Evolutionary conservation across 2,329 filamentous ascomycete species (phyloP).

Genomic region (Claviceps cyperi): DNA sequence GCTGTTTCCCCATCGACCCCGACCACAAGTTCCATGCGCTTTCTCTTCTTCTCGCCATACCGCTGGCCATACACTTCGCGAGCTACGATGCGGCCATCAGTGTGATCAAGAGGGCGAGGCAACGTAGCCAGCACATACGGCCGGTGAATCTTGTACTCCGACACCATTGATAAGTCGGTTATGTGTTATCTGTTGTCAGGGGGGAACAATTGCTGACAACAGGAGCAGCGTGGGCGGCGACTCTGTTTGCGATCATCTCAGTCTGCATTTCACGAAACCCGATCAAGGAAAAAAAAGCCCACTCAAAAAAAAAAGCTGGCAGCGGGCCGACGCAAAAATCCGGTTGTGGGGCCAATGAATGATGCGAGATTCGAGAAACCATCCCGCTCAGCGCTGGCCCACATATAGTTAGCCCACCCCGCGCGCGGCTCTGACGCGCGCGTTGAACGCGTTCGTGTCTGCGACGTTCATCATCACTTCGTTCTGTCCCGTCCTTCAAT

Average conservation of each 20-base stretch:
- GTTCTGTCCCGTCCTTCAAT: background rate
- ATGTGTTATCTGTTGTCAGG: background rate
- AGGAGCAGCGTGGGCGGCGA: background rate
- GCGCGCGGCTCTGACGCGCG: slow-evolving; percentile 7
- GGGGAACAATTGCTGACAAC: background rate
- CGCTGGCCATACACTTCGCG: slow-evolving; percentile 47
- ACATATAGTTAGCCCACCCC: too few species aligned
- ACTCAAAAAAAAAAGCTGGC: slow-evolving; percentile 21
- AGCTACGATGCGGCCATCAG: slow-evolving; percentile 37
- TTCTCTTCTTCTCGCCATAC: slow-evolving; percentile 43
- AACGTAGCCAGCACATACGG: slow-evolving; percentile 49
- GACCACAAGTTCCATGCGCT: slow-evolving; percentile 48
- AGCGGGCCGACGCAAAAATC: slow-evolving; percentile 21
- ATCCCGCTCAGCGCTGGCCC: background rate
- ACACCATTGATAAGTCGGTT: slow-evolving; percentile 31
- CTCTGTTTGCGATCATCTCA: background rate
- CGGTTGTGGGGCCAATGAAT: slow-evolving; percentile 15
- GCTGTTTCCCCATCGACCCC: slow-evolving; percentile 51
- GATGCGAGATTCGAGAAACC: background rate
- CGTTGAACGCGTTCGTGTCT: background rate
- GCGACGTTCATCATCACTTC: background rate
- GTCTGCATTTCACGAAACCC: background rate
- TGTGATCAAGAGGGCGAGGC: slow-evolving; percentile 41
- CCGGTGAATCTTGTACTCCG: slow-evolving; percentile 46
- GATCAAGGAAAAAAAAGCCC: slow-evolving; percentile 16